Evolutionary conservation across 345 rosid species (phyloP).

Genomic region (Tarenaya hassleriana): DNA sequence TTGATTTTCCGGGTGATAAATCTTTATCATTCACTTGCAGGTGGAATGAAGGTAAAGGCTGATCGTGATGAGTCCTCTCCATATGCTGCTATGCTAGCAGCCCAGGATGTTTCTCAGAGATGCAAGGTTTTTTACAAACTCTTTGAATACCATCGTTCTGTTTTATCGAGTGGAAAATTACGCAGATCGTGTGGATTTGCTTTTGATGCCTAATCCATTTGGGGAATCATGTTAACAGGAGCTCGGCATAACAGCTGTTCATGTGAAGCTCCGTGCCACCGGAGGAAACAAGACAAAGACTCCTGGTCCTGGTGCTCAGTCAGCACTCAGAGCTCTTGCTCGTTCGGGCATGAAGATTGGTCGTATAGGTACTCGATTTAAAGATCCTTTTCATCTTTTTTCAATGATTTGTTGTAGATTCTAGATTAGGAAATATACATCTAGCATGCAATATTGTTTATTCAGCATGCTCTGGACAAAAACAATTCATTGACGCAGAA

Average conservation of each 20-base stretch:
- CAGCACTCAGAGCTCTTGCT: conserved; percentile 89
- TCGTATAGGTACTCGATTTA: conserved; percentile 91
- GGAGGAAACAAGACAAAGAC: conserved; percentile 88
- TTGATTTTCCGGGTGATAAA: too few species aligned
- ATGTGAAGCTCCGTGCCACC: conserved; percentile 81
- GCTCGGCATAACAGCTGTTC: conserved; percentile 73
- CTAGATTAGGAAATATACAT: too few species aligned
- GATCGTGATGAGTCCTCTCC: conserved; percentile 95
- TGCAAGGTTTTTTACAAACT: conserved; percentile 54
- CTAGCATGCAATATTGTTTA: neutral
- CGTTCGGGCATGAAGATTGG: conserved; percentile 96
- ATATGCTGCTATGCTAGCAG: conserved; percentile 92
- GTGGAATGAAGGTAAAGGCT: conserved; percentile 92
- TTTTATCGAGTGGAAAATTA: neutral
- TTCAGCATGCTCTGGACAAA: too few species aligned
- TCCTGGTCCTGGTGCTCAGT: conserved; percentile 88
- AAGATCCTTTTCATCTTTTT: too few species aligned
- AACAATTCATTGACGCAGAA: too few species aligned
- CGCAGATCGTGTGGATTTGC: neutral
- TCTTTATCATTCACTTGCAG: too few species aligned
- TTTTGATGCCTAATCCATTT: neutral
- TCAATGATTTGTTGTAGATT: too few species aligned
- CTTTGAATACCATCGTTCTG: too few species aligned
- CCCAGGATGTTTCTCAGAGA: conserved; percentile 75
- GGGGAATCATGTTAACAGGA: conserved; percentile 38